These are phyloP conservation scores for Ustilago lituana DNA, from an alignment of 1,284 basidiomycete genomes.

Conservation along the genomic window DNA sequence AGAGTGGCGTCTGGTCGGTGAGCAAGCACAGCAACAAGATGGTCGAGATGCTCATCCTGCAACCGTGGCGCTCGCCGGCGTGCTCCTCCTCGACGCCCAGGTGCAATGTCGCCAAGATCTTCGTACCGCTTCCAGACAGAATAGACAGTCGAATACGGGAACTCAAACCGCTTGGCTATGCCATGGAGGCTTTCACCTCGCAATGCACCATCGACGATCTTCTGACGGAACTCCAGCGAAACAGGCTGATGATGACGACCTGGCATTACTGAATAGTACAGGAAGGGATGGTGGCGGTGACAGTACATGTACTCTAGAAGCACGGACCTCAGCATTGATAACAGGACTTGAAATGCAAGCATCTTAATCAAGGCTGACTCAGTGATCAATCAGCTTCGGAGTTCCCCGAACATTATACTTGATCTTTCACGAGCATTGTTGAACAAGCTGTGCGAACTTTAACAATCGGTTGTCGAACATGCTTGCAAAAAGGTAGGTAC, in stretches of 20 bases:
- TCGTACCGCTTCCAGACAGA: neutral
- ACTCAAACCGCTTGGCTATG: no score
- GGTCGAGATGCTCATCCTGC: neutral
- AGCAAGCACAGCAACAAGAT: neutral
- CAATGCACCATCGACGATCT: neutral
- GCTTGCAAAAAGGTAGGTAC: constrained; percentile 1
- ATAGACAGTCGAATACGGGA: neutral
- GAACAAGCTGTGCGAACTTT: neutral
- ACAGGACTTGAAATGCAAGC: no score
- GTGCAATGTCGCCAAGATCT: neutral
- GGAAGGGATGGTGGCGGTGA: no score
- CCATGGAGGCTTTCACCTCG: neutral
- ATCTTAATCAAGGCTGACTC: no score
- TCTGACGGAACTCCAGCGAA: neutral
- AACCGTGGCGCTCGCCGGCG: neutral
- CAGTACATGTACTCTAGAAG: no score
- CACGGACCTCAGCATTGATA: no score
- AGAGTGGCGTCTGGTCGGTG: neutral
- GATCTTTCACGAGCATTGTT: no score
- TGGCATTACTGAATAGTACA: no score
- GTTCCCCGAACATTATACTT: no score
- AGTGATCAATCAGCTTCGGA: no score
- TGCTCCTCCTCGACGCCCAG: neutral
- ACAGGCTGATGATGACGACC: neutral
- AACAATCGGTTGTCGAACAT: neutral